phyloP scores from a whole-genome alignment of 1,139 yeast genomes.

The Nakaseomyces glabratus region DNA sequence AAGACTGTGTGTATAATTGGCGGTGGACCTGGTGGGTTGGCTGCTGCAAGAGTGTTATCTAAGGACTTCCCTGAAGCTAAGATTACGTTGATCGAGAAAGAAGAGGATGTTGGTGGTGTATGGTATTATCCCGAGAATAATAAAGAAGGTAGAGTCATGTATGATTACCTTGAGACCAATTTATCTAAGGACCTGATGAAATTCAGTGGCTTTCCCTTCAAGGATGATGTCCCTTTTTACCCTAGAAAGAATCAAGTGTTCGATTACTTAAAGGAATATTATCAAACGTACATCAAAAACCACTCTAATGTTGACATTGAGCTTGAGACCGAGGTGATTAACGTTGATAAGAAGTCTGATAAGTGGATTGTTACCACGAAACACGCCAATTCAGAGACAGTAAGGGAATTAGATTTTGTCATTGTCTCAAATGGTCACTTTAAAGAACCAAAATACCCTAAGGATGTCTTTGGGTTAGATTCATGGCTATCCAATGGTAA shows the following conservation, averaged over 20 bases:
- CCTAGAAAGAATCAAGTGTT: slow-evolving; percentile 24
- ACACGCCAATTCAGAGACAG: slow-evolving; percentile 21
- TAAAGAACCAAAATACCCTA: slow-evolving; percentile 43
- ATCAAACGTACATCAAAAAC: slow-evolving; percentile 14
- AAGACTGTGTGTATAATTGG: slow-evolving; percentile 28
- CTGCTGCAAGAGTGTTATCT: slow-evolving; percentile 24
- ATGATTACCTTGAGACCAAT: slow-evolving; percentile 28
- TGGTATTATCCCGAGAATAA: slow-evolving; percentile 26
- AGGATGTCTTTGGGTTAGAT: slow-evolving; percentile 35
- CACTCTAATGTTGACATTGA: slow-evolving; percentile 13
- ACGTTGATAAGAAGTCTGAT: slow-evolving; percentile 12
- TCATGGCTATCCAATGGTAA: slow-evolving; percentile 43
- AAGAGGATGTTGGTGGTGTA: slow-evolving; percentile 24
- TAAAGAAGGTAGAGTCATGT: slow-evolving; percentile 22
- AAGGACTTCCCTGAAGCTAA: slow-evolving; percentile 10
- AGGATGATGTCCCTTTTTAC: slow-evolving; percentile 14
- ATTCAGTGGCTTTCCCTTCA: slow-evolving; percentile 25
- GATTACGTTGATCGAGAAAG: slow-evolving; percentile 21
- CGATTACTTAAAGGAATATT: slow-evolving; percentile 21
- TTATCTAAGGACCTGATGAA: slow-evolving; percentile 25
- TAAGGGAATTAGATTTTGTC: slow-evolving; percentile 44
- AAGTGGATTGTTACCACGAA: slow-evolving; percentile 17
- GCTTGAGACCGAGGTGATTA: slow-evolving; percentile 16
- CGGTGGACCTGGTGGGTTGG: slow-evolving; percentile 30
- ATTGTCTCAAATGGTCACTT: slow-evolving; percentile 50